A percentile compares a stretch with the other conserved stretches of the same genome.
phyloP scores from a whole-genome alignment of 768 basidiomycete genomes.

The Serendipita sp. region DNA sequence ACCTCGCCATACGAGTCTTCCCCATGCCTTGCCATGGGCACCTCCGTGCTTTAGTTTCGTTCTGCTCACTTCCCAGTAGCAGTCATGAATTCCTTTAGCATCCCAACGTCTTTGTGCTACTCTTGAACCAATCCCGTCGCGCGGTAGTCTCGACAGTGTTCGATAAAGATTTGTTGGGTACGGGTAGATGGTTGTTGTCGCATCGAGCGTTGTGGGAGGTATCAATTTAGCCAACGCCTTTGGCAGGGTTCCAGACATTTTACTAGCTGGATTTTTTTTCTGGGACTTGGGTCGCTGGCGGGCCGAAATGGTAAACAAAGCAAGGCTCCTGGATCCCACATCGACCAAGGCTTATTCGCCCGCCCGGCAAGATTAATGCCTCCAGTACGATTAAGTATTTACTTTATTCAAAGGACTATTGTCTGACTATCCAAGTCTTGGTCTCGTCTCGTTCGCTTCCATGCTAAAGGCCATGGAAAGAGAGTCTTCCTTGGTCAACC shows the following conservation, averaged over 20 bases:
- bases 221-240: neutral
- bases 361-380: neutral
- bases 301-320: neutral
- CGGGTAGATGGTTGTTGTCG: neutral
- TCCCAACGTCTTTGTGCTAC: constrained; percentile 65
- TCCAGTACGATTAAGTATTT: neutral
- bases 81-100: constrained; percentile 44
- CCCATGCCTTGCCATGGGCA: constrained; percentile 71
- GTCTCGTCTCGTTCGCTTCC: constrained; percentile 69
- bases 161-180: constrained; percentile 38
- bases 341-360: neutral
- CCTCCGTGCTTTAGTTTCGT: constrained; percentile 58
- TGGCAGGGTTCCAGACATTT: neutral
- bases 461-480: constrained; percentile 50
- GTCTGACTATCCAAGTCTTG: constrained; percentile 22
- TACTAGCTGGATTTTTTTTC: constrained; percentile 5
- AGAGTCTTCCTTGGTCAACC: constrained; percentile 67
- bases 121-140: constrained; percentile 47
- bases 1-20: constrained; percentile 66
- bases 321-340: neutral
- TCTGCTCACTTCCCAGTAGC: constrained; percentile 62
- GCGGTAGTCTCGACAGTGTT: constrained; percentile 50
- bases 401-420: neutral
- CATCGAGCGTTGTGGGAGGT: neutral
- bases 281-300: neutral